Evolutionary conservation across 768 basidiomycete genomes (phyloP).

Genomic region (Xanthoconium purpureum): DNA sequence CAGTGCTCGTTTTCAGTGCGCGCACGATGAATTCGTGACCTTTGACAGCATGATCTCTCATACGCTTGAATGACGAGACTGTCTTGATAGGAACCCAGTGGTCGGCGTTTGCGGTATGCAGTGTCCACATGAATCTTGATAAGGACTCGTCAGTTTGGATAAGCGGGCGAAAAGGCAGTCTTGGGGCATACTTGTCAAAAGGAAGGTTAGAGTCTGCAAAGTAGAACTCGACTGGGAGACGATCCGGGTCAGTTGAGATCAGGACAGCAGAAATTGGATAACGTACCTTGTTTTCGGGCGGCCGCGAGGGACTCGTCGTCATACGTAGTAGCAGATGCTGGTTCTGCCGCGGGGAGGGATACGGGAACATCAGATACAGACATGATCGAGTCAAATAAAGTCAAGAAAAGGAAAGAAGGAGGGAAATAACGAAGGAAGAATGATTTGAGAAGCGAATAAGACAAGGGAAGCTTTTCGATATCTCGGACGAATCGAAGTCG

Average conservation of each 20-base stretch:
- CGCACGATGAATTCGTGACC: slow-evolving; percentile 69
- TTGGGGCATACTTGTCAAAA: slow-evolving; percentile 64
- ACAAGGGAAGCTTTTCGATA: background rate
- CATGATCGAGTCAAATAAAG: slow-evolving; percentile 18
- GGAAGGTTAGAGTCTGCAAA: slow-evolving; percentile 96
- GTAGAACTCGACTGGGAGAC: slow-evolving; percentile 82
- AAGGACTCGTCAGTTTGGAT: background rate
- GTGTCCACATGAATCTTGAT: slow-evolving; percentile 88
- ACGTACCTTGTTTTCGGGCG: slow-evolving; percentile 56
- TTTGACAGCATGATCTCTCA: slow-evolving; percentile 64
- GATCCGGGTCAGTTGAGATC: background rate
- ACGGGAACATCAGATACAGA: slow-evolving; percentile 14
- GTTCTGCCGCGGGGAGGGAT: background rate
- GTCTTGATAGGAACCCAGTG: slow-evolving; percentile 91
- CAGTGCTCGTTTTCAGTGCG: slow-evolving; percentile 52
- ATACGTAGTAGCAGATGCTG: slow-evolving; percentile 15
- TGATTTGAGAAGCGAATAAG: background rate
- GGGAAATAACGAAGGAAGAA: background rate
- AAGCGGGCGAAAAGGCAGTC: background rate
- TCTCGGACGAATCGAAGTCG: background rate
- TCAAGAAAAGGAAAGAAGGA: background rate
- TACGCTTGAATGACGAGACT: slow-evolving; percentile 92
- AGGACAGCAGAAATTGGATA: background rate
- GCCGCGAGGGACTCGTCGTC: slow-evolving; percentile 44
- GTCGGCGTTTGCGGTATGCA: slow-evolving; percentile 74